Percentiles rank a stretch among this genome's conserved stretches.
Evolutionary conservation across 2,329 filamentous ascomycete genomes (phyloP).

Genomic region (Fusarium gaditjirri): DNA sequence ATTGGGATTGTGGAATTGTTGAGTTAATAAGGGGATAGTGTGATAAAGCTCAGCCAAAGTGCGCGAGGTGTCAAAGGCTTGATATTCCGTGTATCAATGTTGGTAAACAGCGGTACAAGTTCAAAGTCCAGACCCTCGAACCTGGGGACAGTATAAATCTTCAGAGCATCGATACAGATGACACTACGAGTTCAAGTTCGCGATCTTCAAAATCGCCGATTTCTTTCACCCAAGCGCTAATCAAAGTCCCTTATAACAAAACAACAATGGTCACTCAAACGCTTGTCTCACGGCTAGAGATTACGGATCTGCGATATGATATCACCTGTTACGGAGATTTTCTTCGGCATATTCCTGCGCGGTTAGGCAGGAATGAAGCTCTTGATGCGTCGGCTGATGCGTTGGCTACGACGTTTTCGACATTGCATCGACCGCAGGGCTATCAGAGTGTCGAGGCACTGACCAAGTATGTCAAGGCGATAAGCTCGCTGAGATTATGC

Average conservation of each 20-base stretch:
- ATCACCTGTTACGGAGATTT: slow-evolving; percentile 59
- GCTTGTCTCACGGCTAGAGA: slow-evolving; percentile 48
- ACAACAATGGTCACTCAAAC: slow-evolving; percentile 39
- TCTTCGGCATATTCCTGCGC: slow-evolving; percentile 56
- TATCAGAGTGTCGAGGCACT: slow-evolving; percentile 39
- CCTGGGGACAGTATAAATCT: background rate
- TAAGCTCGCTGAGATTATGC: slow-evolving; percentile 43
- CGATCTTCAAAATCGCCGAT: background rate
- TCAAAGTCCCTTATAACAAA: slow-evolving; percentile 46
- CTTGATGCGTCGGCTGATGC: slow-evolving; percentile 54
- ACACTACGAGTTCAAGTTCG: background rate
- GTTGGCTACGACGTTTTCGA: slow-evolving; percentile 43
- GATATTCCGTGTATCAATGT: slow-evolving; percentile 57
- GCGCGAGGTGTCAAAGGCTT: slow-evolving; percentile 58
- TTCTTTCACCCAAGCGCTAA: background rate
- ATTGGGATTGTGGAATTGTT: background rate
- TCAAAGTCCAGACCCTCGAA: slow-evolving; percentile 52
- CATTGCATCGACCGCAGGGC: slow-evolving; percentile 29
- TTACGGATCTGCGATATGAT: slow-evolving; percentile 59
- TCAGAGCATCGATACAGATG: slow-evolving; percentile 8
- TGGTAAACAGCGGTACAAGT: slow-evolving; percentile 61
- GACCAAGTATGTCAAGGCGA: slow-evolving; percentile 47
- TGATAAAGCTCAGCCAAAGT: slow-evolving; percentile 56
- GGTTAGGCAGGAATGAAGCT: slow-evolving; percentile 57
- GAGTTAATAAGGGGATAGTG: slow-evolving; percentile 49